phyloP scores from a whole-genome alignment of 805 yeast genomes.

The Brettanomyces sp. region DNA sequence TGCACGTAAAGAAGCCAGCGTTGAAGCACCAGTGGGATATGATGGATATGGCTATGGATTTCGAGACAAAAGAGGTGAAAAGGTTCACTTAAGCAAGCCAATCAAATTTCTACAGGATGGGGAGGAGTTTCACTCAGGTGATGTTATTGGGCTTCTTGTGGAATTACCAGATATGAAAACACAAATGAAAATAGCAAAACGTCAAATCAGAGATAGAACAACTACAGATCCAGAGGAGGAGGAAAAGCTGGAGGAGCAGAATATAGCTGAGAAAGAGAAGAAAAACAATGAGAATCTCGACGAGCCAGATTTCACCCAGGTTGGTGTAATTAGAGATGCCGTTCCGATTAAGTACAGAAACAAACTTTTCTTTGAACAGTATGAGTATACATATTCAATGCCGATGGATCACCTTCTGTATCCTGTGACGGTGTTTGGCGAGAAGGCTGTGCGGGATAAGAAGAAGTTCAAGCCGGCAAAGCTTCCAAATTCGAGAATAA shows the following conservation, averaged over 20 bases:
- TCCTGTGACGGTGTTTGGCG: conserved; percentile 66
- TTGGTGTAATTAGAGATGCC: conserved; percentile 65
- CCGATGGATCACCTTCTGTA: conserved; percentile 66
- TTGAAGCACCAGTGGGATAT: conserved; percentile 93
- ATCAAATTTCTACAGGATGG: conserved; percentile 36
- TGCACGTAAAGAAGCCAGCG: conserved; percentile 74
- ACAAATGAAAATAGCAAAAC: conserved; percentile 34
- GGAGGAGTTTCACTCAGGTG: conserved; percentile 60
- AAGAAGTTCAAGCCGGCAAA: conserved; percentile 38
- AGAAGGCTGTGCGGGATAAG: conserved; percentile 48
- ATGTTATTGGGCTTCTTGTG: conserved; percentile 70
- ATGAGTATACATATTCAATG: conserved; percentile 64
- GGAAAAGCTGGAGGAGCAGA: neutral
- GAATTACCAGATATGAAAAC: conserved; percentile 47
- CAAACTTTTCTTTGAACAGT: conserved; percentile 73
- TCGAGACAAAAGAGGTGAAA: conserved; percentile 69
- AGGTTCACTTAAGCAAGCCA: conserved; percentile 68
- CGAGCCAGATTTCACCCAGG: conserved; percentile 5
- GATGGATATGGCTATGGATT: conserved; percentile 92
- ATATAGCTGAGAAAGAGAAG: neutral
- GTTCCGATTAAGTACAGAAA: conserved; percentile 78
- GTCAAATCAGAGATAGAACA: conserved; percentile 25
- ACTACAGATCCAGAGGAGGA: conserved; percentile 12
- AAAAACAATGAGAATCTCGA: neutral
- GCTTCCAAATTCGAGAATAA: conserved; percentile 49